Conservation (phyloP, 495 filamentous ascomycete genomes). For the Bacidia gigantensis region DNA sequence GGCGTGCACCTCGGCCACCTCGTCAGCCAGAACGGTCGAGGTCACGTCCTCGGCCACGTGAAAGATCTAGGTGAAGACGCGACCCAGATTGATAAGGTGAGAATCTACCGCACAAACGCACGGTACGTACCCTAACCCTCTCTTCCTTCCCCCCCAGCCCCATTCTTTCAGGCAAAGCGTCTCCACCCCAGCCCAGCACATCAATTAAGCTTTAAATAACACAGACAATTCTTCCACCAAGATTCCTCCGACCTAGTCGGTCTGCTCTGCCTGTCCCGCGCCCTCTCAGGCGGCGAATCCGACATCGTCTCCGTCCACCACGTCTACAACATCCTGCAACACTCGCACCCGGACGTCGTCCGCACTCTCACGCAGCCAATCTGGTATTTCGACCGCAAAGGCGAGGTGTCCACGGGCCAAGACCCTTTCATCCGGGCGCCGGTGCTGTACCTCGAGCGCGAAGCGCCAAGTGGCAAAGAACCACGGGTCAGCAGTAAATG, state of each 20-base stretch:
- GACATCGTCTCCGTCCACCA: slow-evolving; percentile 69
- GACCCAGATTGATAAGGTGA: slow-evolving; percentile 63
- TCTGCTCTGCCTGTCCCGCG: slow-evolving; percentile 66
- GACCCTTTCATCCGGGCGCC: slow-evolving; percentile 60
- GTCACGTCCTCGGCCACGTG: slow-evolving; percentile 85
- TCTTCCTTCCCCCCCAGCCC: slow-evolving; percentile 17
- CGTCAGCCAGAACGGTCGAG: slow-evolving; percentile 68
- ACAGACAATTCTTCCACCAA: slow-evolving; percentile 73
- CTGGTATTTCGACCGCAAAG: slow-evolving; percentile 95
- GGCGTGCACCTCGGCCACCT: slow-evolving; percentile 81
- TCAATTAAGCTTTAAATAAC: too few species aligned
- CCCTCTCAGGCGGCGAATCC: slow-evolving; percentile 70
- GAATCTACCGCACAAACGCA: slow-evolving; percentile 82
- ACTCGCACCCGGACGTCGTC: slow-evolving; percentile 64
- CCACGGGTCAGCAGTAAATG: slow-evolving; percentile 39
- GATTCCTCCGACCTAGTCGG: slow-evolving; percentile 78
- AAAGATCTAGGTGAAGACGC: slow-evolving; percentile 80
- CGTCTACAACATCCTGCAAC: slow-evolving; percentile 68
- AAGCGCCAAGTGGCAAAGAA: too few species aligned
- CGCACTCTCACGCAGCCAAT: slow-evolving; percentile 59
- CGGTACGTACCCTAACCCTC: slow-evolving; percentile 32
- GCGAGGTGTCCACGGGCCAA: slow-evolving; percentile 60
- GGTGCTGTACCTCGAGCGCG: slow-evolving; percentile 49
- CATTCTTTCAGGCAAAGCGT: too few species aligned
- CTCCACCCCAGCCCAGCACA: too few species aligned